Evolutionary conservation across 257 asterid genomes (phyloP).

Genomic region (Apocynum venetum): DNA sequence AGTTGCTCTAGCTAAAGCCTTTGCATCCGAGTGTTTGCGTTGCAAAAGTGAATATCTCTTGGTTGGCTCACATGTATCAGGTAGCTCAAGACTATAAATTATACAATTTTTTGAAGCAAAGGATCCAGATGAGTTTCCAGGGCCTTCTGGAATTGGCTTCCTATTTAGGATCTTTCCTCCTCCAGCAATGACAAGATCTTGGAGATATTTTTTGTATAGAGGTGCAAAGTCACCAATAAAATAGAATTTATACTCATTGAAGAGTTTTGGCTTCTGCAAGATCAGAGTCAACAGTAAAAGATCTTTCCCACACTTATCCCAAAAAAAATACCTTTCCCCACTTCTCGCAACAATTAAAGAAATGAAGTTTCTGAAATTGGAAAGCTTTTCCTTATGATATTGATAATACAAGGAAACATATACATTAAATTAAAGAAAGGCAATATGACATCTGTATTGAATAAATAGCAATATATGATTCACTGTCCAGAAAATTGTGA

Average conservation of each 20-base stretch:
- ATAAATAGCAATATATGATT: neutral
- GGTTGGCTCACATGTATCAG: constrained; percentile 37
- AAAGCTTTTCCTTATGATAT: neutral
- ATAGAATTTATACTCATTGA: constrained; percentile 56
- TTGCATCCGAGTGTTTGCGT: constrained; percentile 43
- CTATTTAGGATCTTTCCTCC: constrained; percentile 79
- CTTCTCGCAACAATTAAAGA: neutral
- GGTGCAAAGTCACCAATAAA: constrained; percentile 63
- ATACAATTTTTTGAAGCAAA: constrained; percentile 32
- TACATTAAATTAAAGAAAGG: neutral
- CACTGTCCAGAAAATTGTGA: neutral
- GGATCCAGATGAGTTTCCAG: constrained; percentile 22
- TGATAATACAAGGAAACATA: no score
- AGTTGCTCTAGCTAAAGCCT: constrained; percentile 57
- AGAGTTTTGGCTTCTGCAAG: constrained; percentile 83
- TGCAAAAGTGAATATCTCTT: constrained; percentile 28
- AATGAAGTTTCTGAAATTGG: neutral
- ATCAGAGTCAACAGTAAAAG: neutral
- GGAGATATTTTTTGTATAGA: constrained; percentile 69
- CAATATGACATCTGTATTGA: neutral
- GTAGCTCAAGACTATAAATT: constrained; percentile 57
- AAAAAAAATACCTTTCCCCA: no score
- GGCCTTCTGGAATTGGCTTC: constrained; percentile 57
- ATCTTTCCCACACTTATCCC: neutral
- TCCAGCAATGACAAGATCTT: constrained; percentile 74